Conservation (phyloP, 345 rosid species). For the Triadica sebifera region DNA sequence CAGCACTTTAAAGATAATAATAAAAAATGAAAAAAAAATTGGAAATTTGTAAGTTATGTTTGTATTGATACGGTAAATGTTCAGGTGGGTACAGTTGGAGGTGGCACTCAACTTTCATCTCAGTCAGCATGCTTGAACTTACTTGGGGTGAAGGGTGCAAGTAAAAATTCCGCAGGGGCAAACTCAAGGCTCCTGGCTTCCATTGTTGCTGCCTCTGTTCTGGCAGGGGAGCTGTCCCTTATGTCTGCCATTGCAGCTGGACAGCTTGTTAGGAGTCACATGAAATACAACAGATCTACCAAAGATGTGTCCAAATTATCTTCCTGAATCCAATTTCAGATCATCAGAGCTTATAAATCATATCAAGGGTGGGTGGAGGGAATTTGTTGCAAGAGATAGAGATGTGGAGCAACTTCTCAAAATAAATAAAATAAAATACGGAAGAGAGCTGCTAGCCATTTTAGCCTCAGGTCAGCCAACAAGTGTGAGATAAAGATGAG, state of each 20-base stretch:
- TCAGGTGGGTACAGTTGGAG: slow-evolving; percentile 14
- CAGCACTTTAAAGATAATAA: too few species aligned
- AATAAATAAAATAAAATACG: not conserved
- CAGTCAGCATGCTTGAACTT: slow-evolving; percentile 9
- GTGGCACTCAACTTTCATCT: slow-evolving; percentile 11
- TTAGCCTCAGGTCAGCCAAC: not conserved
- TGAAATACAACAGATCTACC: slow-evolving; percentile 12
- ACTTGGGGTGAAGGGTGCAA: slow-evolving; percentile 8
- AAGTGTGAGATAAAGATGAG: too few species aligned
- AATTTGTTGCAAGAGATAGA: not conserved
- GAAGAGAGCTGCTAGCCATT: too few species aligned
- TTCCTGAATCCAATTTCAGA: not conserved
- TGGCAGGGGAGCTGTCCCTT: slow-evolving; percentile 10
- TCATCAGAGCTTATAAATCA: too few species aligned
- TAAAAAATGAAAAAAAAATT: too few species aligned
- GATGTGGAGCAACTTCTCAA: not conserved
- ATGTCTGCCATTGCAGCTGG: slow-evolving; percentile 13
- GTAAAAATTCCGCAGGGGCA: slow-evolving; percentile 7
- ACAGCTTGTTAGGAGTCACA: slow-evolving; percentile 1
- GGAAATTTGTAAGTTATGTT: not conserved
- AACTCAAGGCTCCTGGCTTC: slow-evolving; percentile 9
- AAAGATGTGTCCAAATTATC: slow-evolving; percentile 1
- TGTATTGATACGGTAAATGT: too few species aligned
- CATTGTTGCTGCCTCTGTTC: slow-evolving; percentile 9
- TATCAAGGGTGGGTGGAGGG: too few species aligned